These are phyloP conservation scores for Abrus precatorius DNA, from an alignment of 306 rosid species.

Conservation along the genomic window DNA sequence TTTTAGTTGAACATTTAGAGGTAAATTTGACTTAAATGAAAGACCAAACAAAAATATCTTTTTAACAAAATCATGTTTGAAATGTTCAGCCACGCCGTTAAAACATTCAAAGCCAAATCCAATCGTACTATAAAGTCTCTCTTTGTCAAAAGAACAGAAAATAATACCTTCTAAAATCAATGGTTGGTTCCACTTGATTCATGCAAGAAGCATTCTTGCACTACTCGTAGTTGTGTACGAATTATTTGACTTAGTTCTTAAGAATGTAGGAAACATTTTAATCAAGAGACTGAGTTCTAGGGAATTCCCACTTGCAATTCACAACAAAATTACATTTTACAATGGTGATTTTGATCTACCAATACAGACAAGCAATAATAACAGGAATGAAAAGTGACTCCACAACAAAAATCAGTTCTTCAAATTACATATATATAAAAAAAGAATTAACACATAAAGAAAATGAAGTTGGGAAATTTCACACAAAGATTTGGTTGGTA, in stretches of 20 bases:
- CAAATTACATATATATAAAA: constrained; percentile 22
- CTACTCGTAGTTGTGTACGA: not conserved
- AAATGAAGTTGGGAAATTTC: constrained; percentile 29
- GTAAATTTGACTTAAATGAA: too few relatives aligned
- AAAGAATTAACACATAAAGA: not conserved
- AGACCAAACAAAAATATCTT: too few relatives aligned
- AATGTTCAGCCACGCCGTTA: too few relatives aligned
- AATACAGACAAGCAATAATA: constrained; percentile 20
- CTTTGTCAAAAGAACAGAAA: too few relatives aligned
- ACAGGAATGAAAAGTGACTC: not conserved
- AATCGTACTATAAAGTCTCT: too few relatives aligned
- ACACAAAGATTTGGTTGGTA: constrained; percentile 33
- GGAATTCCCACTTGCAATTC: constrained; percentile 38
- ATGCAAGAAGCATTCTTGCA: constrained; percentile 15
- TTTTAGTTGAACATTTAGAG: too few relatives aligned
- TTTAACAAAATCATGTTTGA: too few relatives aligned
- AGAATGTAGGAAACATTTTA: too few relatives aligned
- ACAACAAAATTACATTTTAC: constrained; percentile 46
- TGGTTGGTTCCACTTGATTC: not conserved
- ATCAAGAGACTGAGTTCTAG: not conserved
- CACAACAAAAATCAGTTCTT: constrained; percentile 28
- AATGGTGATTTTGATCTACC: constrained; percentile 32
- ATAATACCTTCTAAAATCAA: too few relatives aligned
- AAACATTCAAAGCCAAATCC: too few relatives aligned
- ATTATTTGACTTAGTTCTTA: too few relatives aligned